phyloP scores from a whole-genome alignment of 2,329 filamentous ascomycete genomes.

The Aspergillus aculeatinus region DNA sequence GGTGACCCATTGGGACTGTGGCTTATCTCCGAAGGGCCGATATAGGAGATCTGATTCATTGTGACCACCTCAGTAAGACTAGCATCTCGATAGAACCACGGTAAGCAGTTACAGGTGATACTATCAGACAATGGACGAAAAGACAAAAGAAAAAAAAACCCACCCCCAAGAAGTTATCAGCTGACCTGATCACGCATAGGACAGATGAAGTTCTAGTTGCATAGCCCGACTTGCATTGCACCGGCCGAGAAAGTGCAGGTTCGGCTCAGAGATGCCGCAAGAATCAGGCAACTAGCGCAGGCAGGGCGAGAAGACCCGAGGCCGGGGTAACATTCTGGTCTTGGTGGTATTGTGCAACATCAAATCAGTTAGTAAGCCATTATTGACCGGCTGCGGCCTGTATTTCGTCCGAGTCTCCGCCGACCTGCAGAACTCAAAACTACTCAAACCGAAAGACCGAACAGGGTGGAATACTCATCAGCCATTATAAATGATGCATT shows the following conservation, averaged over 20 bases:
- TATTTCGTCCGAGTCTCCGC: neutral
- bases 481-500: conserved; percentile 5
- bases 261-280: conserved; percentile 5
- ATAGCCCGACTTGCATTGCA: neutral
- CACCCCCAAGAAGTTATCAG: neutral
- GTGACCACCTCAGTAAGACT: neutral
- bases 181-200: conserved; percentile 1
- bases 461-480: neutral
- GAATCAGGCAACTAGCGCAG: conserved; percentile 6
- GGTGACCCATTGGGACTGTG: neutral
- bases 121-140: conserved; percentile 4
- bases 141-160: neutral
- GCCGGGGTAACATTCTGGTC: neutral
- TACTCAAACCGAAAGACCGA: neutral
- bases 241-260: conserved; percentile 4
- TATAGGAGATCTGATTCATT: conserved; percentile 3
- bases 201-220: neutral
- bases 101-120: neutral
- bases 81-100: neutral
- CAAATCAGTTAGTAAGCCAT: neutral
- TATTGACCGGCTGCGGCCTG: neutral
- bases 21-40: neutral
- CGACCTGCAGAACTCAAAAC: neutral
- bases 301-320: neutral
- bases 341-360: too few species aligned